These are phyloP conservation scores for Talaromyces piceae DNA, from an alignment of 2,329 filamentous ascomycete genomes.

Conservation along the genomic window DNA sequence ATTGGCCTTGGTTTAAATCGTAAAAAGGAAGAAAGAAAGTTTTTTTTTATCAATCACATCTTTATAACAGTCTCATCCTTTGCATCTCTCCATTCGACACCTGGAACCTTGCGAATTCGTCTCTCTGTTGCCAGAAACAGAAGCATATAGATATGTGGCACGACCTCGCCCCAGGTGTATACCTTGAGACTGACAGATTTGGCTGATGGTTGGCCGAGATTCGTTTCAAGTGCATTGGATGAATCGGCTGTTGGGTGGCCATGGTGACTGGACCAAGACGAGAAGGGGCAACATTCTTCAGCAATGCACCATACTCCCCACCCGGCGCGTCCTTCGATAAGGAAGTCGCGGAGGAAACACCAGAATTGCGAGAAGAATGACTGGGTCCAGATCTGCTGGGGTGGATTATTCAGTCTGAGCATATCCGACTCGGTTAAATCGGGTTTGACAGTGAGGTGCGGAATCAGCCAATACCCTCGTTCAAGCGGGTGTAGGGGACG, in stretches of 20 bases:
- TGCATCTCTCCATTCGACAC: constrained; percentile 59
- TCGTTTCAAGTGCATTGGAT: not conserved
- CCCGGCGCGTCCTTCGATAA: constrained; percentile 35
- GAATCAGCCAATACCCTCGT: constrained; percentile 68
- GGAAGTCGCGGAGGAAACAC: constrained; percentile 31
- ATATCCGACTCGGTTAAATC: not conserved
- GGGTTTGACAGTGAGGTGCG: constrained; percentile 22
- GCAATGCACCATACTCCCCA: constrained; percentile 40
- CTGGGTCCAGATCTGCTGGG: constrained; percentile 23
- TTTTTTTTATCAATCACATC: no score
- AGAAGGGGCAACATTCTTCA: constrained; percentile 12
- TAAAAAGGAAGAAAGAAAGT: no score
- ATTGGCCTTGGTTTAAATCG: no score
- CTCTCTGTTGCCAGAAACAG: constrained; percentile 65
- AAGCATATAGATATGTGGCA: constrained; percentile 65
- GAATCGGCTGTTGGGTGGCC: not conserved
- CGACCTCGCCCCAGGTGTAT: constrained; percentile 72
- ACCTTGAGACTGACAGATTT: constrained; percentile 37
- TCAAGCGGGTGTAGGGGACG: constrained; percentile 54
- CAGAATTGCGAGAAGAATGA: constrained; percentile 34
- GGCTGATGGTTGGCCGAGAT: constrained; percentile 13
- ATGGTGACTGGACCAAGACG: not conserved
- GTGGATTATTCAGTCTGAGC: constrained; percentile 8
- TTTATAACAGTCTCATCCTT: constrained; percentile 49
- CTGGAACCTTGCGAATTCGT: constrained; percentile 49